Percentiles rank a stretch among this genome's conserved stretches.
Evolutionary conservation across 345 rosid genomes (phyloP).

Genomic region (Gossypium australe): DNA sequence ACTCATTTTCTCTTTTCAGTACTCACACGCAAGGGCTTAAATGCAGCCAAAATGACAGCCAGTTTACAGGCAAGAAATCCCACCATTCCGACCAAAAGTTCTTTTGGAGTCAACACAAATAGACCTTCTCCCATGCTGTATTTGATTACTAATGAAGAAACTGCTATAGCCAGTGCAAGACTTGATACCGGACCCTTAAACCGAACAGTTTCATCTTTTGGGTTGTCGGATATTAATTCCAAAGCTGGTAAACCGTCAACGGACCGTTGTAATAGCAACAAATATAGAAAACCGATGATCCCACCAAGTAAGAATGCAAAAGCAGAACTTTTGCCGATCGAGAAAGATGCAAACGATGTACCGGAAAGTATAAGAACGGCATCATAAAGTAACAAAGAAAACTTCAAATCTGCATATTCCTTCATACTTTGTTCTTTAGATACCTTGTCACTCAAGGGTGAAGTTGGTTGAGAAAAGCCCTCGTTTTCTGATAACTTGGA

Average conservation of each 20-base stretch:
- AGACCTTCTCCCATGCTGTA: conserved; percentile 33
- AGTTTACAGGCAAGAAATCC: conserved; percentile 86
- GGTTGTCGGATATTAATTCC: conserved; percentile 27
- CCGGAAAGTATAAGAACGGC: conserved; percentile 45
- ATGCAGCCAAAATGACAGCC: conserved; percentile 74
- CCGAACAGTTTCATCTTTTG: conserved; percentile 16
- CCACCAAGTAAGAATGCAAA: conserved; percentile 75
- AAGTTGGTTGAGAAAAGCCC: conserved; percentile 24
- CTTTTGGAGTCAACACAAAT: conserved; percentile 42
- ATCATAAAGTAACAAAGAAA: conserved; percentile 58
- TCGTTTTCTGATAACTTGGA: conserved; percentile 39
- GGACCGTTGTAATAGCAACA: conserved; percentile 66
- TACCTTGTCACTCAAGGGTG: conserved; percentile 4
- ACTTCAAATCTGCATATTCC: conserved; percentile 71
- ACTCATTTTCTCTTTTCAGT: conserved; percentile 29
- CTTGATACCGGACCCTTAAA: conserved; percentile 41
- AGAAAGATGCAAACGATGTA: conserved; percentile 34
- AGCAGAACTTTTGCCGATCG: conserved; percentile 42
- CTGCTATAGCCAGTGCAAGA: conserved; percentile 44
- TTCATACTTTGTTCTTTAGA: conserved; percentile 79
- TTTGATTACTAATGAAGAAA: conserved; percentile 36
- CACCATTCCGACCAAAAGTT: conserved; percentile 65
- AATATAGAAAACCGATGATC: conserved; percentile 54
- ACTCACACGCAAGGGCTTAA: conserved; percentile 45
- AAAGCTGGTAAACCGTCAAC: conserved; percentile 59